Evolutionary conservation across 2,329 filamentous ascomycete genomes (phyloP).

Genomic region (Fulvia fulva): DNA sequence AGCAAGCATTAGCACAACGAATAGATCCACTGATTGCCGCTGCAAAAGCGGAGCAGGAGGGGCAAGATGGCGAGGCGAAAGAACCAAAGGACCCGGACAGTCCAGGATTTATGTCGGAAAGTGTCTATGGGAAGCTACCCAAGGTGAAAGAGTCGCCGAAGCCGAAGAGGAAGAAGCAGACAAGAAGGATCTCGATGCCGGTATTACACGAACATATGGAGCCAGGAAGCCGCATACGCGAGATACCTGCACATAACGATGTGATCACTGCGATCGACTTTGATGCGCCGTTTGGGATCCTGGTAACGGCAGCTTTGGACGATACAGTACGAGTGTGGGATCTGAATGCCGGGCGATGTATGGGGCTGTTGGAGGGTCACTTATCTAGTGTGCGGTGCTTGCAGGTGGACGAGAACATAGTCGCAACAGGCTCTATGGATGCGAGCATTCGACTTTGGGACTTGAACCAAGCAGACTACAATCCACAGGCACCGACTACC

Average conservation of each 20-base stretch:
- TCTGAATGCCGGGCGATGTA: slow-evolving; percentile 85
- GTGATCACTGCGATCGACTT: slow-evolving; percentile 89
- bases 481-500: slow-evolving; percentile 53
- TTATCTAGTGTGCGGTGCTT: slow-evolving; percentile 87
- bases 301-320: slow-evolving; percentile 88
- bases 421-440: slow-evolving; percentile 91
- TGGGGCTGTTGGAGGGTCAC: slow-evolving; percentile 88
- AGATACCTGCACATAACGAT: slow-evolving; percentile 85
- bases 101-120: slow-evolving; percentile 89
- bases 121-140: slow-evolving; percentile 90
- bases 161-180: slow-evolving; percentile 51
- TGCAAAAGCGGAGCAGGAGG: slow-evolving; percentile 43
- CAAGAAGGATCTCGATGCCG: slow-evolving; percentile 79
- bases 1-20: slow-evolving; percentile 43
- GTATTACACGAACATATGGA: slow-evolving; percentile 94
- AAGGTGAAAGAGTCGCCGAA: slow-evolving; percentile 40
- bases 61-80: slow-evolving; percentile 47
- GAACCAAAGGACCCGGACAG: slow-evolving; percentile 40
- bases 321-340: slow-evolving; percentile 97
- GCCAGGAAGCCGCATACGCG: slow-evolving; percentile 80
- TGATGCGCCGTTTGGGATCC: slow-evolving; percentile 91
- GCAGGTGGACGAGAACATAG: slow-evolving; percentile 92
- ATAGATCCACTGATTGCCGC: slow-evolving; percentile 35
- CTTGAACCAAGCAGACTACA: slow-evolving; percentile 80
- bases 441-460: slow-evolving; percentile 95